Percentiles rank a stretch among this genome's conserved stretches.
phyloP scores from a whole-genome alignment of 106 monocot genomes.

The Dendrobium officinale region DNA sequence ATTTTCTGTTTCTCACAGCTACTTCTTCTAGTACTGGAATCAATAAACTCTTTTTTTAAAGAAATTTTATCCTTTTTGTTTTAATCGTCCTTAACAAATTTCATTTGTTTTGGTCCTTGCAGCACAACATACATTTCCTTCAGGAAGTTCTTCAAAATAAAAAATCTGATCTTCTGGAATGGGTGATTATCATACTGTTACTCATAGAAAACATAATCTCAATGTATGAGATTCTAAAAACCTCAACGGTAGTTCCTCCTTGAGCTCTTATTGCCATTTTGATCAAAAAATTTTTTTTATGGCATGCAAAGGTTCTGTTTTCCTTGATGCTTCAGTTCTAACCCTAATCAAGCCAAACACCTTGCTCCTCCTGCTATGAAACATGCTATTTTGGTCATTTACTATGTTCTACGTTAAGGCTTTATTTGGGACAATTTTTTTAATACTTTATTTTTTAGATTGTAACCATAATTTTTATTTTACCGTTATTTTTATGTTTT shows the following conservation, averaged over 20 bases:
- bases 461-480: too few species aligned
- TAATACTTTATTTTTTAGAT: too few species aligned
- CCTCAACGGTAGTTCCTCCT: not conserved
- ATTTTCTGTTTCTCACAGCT: not conserved
- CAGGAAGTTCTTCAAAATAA: conserved; percentile 82
- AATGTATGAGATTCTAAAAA: conserved; percentile 57
- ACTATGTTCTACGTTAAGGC: too few species aligned
- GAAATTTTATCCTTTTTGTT: not conserved
- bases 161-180: conserved; percentile 66
- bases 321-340: not conserved
- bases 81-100: not conserved
- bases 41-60: not conserved
- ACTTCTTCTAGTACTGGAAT: not conserved
- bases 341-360: not conserved
- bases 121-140: conserved; percentile 90
- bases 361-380: not conserved
- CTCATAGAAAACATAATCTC: conserved; percentile 55
- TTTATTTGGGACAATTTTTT: too few species aligned
- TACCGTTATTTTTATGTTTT: too few species aligned
- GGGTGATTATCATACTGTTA: conserved; percentile 61
- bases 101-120: conserved; percentile 24
- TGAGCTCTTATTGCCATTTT: not conserved
- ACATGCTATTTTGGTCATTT: too few species aligned
- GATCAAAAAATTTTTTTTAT: not conserved
- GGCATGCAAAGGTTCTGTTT: not conserved